Evolutionary conservation across 257 asterid species (phyloP).

Genomic region (Lavandula angustifolia): DNA sequence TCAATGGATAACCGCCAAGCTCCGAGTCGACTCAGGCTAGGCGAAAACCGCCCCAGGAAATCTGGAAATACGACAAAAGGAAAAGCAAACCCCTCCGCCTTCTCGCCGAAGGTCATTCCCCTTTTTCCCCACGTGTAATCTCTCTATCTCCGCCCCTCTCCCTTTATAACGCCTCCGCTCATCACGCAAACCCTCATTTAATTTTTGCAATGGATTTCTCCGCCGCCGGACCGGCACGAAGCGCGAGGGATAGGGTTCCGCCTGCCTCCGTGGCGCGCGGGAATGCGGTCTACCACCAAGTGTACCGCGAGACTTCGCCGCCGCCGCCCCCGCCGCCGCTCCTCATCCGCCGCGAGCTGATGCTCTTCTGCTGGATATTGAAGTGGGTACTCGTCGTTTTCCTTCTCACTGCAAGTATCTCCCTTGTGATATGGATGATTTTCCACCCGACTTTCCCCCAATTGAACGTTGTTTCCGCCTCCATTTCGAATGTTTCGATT

Average conservation of each 20-base stretch:
- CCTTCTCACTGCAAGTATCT: conserved; percentile 11
- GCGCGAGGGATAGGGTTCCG: conserved; percentile 22
- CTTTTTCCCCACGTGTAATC: conserved; percentile 31
- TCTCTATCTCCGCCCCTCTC: neutral
- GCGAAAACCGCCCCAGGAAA: neutral
- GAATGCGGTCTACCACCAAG: conserved; percentile 25
- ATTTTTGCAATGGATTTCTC: conserved; percentile 31
- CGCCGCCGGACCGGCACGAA: too few relatives aligned
- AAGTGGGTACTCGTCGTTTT: conserved; percentile 11
- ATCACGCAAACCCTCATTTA: conserved; percentile 13
- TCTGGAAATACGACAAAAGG: conserved; percentile 27
- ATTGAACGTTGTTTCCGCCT: conserved; percentile 36
- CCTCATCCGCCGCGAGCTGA: conserved; percentile 22
- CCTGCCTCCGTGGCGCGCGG: neutral
- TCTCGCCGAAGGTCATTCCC: conserved; percentile 27
- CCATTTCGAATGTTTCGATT: conserved; percentile 25
- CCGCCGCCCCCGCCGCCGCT: neutral
- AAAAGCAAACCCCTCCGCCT: conserved; percentile 18
- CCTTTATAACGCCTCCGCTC: conserved; percentile 33
- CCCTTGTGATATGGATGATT: conserved; percentile 30
- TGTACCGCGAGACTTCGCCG: conserved; percentile 11
- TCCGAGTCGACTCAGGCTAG: conserved; percentile 24
- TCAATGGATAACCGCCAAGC: conserved; percentile 20
- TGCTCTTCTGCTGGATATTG: conserved; percentile 21
- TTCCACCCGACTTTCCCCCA: conserved; percentile 41